Evolutionary conservation across 371 early-diverging fungal genomes (phyloP).

Genomic region (Mucor irregularis): DNA sequence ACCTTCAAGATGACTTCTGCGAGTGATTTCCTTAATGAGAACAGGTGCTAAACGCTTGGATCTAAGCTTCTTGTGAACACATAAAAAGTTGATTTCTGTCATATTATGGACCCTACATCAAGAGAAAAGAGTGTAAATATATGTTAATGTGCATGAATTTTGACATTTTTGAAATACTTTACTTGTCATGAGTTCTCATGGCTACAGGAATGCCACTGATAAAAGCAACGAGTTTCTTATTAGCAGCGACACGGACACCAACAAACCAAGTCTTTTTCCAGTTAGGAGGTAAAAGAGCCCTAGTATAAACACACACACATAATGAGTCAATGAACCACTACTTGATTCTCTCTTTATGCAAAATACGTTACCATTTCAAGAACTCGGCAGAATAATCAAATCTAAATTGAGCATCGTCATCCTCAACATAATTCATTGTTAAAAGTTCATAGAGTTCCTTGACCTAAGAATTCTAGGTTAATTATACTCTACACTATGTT

Average conservation of each 20-base stretch:
- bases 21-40: conserved; percentile 98
- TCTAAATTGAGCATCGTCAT: conserved; percentile 91
- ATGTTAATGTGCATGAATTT: neutral
- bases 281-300: conserved; percentile 94
- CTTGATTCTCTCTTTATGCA: neutral
- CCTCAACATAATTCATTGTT: conserved; percentile 94
- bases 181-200: conserved; percentile 71
- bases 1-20: conserved; percentile 89
- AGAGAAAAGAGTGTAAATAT: neutral
- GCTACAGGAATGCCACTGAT: conserved; percentile 91
- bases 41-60: conserved; percentile 96
- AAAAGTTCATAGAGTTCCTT: conserved; percentile 88
- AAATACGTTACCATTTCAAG: conserved; percentile 73
- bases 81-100: conserved; percentile 98
- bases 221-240: conserved; percentile 90
- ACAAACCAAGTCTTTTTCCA: conserved; percentile 87
- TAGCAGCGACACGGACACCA: conserved; percentile 86
- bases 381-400: conserved; percentile 94
- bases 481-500: neutral
- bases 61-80: conserved; percentile 95
- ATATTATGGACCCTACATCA: conserved; percentile 52
- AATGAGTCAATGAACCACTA: neutral
- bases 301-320: conserved; percentile 14
- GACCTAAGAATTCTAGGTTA: conserved; percentile 41
- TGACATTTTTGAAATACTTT: conserved; percentile 33